Evolutionary conservation across 192 early-diverging fungal species (phyloP).

Genomic region (Spizellomyces punctatus): DNA sequence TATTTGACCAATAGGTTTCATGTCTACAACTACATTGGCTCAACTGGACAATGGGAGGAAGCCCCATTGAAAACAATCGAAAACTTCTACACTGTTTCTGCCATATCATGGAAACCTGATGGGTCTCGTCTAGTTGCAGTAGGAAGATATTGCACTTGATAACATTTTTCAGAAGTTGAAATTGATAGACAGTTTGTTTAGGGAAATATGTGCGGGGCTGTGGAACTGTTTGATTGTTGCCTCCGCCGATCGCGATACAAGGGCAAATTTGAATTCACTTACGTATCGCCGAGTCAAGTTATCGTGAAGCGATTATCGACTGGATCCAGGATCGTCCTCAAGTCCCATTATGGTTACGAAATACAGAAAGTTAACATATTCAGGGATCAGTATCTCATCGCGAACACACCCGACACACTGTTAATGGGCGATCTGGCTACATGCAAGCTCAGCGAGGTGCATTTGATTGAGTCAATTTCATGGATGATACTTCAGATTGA

Average conservation of each 20-base stretch:
- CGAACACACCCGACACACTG: constrained; percentile 64
- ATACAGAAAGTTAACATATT: constrained; percentile 72
- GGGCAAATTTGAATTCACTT: constrained; percentile 72
- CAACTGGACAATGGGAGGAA: constrained; percentile 57
- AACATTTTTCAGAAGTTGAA: neutral
- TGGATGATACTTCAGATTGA: neutral
- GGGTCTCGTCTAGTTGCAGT: constrained; percentile 61
- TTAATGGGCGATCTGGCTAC: constrained; percentile 64
- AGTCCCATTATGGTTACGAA: constrained; percentile 67
- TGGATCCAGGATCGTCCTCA: constrained; percentile 66
- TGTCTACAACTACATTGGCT: constrained; percentile 55
- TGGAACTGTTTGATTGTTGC: constrained; percentile 71
- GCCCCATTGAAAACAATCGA: constrained; percentile 58
- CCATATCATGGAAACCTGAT: constrained; percentile 66
- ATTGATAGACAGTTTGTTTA: neutral
- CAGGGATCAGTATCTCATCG: constrained; percentile 67
- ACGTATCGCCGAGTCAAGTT: constrained; percentile 66
- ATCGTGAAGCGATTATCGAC: constrained; percentile 70
- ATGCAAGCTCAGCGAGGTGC: constrained; percentile 64
- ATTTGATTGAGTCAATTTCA: neutral
- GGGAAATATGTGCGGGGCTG: constrained; percentile 59
- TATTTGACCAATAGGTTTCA: constrained; percentile 42
- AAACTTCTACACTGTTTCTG: constrained; percentile 62
- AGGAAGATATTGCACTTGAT: neutral
- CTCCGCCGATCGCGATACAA: constrained; percentile 65